Percentiles rank a stretch among this genome's conserved stretches.
phyloP scores from a whole-genome alignment of 2,329 filamentous ascomycete genomes.

The Aspergillus eucalypticola region DNA sequence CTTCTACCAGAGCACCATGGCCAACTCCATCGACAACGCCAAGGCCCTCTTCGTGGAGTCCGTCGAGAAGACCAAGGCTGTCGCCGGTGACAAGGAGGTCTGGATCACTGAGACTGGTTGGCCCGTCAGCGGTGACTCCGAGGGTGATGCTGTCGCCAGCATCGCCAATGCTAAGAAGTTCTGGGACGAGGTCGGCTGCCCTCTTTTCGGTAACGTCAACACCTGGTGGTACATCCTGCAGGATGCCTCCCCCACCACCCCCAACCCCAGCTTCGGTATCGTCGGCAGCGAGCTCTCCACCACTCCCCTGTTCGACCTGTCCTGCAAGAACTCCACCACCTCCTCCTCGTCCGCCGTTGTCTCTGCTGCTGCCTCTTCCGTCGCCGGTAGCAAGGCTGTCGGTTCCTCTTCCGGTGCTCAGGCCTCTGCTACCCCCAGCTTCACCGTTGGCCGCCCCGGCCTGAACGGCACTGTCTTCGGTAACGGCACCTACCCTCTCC shows the following conservation, averaged over 20 bases:
- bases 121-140: constrained; percentile 69
- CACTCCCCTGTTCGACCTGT: constrained; percentile 41
- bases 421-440: constrained; percentile 14
- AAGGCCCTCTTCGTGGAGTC: constrained; percentile 69
- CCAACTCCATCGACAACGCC: constrained; percentile 66
- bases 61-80: constrained; percentile 59
- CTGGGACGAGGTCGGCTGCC: constrained; percentile 78
- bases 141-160: constrained; percentile 64
- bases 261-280: constrained; percentile 44
- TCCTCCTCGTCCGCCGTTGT: constrained; percentile 22
- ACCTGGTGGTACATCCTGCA: constrained; percentile 48
- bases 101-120: constrained; percentile 91
- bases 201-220: constrained; percentile 45
- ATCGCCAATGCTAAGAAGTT: constrained; percentile 71
- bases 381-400: not conserved
- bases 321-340: constrained; percentile 30
- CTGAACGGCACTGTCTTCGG: constrained; percentile 15
- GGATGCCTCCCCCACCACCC: constrained; percentile 30
- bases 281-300: constrained; percentile 36
- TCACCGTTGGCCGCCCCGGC: constrained; percentile 6
- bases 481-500: constrained; percentile 3
- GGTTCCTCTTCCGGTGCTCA: not conserved
- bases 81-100: constrained; percentile 66
- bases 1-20: constrained; percentile 73
- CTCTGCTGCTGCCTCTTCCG: constrained; percentile 5